A percentile compares a stretch with the other conserved stretches of the same genome.
Conservation (phyloP, 2,329 filamentous ascomycete species). For the Podosphaera fusca region DNA sequence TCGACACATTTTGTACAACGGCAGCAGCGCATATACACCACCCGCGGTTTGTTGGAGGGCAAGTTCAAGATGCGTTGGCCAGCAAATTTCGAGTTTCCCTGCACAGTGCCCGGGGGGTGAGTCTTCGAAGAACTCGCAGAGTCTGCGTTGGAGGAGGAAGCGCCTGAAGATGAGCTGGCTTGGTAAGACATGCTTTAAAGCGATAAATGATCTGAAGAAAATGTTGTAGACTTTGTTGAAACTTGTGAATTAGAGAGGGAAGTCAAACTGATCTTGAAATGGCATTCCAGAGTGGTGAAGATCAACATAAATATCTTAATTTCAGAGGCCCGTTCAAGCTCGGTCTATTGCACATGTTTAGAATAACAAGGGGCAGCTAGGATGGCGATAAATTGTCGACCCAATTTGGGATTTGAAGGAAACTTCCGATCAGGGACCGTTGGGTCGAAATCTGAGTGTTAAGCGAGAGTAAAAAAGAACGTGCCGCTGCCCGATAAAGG, state of each 20-base stretch:
- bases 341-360: neutral
- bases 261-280: neutral
- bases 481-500: neutral
- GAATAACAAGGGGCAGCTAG: neutral
- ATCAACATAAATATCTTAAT: neutral
- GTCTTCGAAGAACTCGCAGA: neutral
- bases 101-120: constrained; percentile 2
- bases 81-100: constrained; percentile 4
- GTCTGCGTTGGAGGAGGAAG: constrained; percentile 2
- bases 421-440: neutral
- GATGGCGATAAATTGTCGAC: neutral
- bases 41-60: constrained; percentile 11
- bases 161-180: constrained; percentile 6
- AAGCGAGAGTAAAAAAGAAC: neutral
- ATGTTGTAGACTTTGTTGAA: constrained; percentile 1
- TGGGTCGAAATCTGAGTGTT: neutral
- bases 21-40: constrained; percentile 38
- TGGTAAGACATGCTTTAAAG: neutral
- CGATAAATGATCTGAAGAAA: constrained; percentile 5
- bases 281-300: neutral
- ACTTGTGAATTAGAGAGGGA: neutral
- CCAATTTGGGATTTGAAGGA: neutral
- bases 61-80: constrained; percentile 3
- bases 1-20: constrained; percentile 36
- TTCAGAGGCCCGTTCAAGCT: neutral